Evolutionary conservation across 106 monocot species (phyloP).

Genomic region (Dioscorea dumetorum): DNA sequence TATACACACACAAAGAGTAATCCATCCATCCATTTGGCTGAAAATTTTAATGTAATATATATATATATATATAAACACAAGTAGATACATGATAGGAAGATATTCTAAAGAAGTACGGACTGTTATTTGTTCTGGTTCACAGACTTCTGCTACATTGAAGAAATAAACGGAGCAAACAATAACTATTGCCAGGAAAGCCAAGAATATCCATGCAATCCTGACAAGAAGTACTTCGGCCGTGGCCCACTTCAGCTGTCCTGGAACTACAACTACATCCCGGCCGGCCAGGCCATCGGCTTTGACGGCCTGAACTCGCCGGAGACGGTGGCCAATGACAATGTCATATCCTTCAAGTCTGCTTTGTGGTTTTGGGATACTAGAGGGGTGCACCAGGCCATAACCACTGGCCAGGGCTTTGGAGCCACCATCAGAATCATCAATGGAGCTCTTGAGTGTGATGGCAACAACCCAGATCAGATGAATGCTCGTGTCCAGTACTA

Average conservation of each 20-base stretch:
- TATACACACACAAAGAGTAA: too few species aligned
- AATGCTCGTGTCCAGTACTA: slow-evolving; percentile 19
- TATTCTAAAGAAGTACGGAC: neutral
- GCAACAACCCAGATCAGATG: slow-evolving; percentile 9
- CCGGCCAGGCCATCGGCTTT: slow-evolving; percentile 14
- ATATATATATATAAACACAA: too few species aligned
- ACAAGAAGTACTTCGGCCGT: slow-evolving; percentile 21
- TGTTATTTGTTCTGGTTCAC: neutral
- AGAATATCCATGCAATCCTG: slow-evolving; percentile 10
- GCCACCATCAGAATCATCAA: slow-evolving; percentile 30
- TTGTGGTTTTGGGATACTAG: slow-evolving; percentile 35
- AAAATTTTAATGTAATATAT: too few species aligned
- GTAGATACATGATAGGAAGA: neutral
- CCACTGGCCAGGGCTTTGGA: slow-evolving; percentile 31
- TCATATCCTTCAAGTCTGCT: slow-evolving; percentile 31
- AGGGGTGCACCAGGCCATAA: slow-evolving; percentile 8
- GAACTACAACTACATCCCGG: slow-evolving; percentile 37
- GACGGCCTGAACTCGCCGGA: slow-evolving; percentile 27
- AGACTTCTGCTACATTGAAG: slow-evolving; percentile 32
- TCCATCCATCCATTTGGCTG: too few species aligned
- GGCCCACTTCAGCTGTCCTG: slow-evolving; percentile 34
- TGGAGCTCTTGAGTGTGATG: slow-evolving; percentile 27
- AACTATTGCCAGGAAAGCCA: slow-evolving; percentile 8
- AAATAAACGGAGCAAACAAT: slow-evolving; percentile 14
- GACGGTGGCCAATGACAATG: slow-evolving; percentile 16